These are phyloP conservation scores for Allium fistulosum DNA, from an alignment of 106 monocot species.

Conservation along the genomic window DNA sequence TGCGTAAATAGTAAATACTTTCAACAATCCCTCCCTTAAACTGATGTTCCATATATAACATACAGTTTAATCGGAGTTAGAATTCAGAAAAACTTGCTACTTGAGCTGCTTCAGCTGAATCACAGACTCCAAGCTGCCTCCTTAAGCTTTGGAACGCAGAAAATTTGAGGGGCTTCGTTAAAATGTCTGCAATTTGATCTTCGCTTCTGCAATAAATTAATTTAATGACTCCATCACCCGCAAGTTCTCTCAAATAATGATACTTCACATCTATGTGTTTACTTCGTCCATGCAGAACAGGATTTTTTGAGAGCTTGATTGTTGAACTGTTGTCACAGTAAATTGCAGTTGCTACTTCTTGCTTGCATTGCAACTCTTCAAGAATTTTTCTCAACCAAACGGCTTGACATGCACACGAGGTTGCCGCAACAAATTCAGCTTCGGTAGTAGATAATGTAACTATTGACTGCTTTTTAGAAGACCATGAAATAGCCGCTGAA, in stretches of 20 bases:
- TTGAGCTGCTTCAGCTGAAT: too few species aligned
- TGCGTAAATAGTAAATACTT: too few species aligned
- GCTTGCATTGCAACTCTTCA: constrained; percentile 2
- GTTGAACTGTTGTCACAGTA: constrained; percentile 12
- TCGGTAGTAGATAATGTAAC: constrained; percentile 8
- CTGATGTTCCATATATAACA: too few species aligned
- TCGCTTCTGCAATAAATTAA: not conserved
- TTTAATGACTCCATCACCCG: not conserved
- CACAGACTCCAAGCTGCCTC: not conserved
- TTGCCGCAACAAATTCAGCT: constrained; percentile 8
- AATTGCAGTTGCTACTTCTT: constrained; percentile 3
- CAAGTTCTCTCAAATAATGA: constrained; percentile 11
- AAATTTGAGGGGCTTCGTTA: constrained; percentile 3
- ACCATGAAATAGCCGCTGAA: constrained; percentile 6
- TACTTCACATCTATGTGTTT: not conserved
- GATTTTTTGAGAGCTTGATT: constrained; percentile 11
- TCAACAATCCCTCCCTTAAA: too few species aligned
- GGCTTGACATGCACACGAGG: constrained; percentile 5
- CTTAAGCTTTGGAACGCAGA: not conserved
- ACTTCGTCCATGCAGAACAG: constrained; percentile 4
- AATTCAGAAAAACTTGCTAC: too few species aligned
- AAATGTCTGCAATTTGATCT: constrained; percentile 9
- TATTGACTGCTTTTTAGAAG: constrained; percentile 11
- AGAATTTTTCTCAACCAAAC: constrained; percentile 5
- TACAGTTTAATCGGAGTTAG: too few species aligned